Evolutionary conservation across 164 flowering plant genomes (phyloP).

Genomic region (Umbellularia californica): DNA sequence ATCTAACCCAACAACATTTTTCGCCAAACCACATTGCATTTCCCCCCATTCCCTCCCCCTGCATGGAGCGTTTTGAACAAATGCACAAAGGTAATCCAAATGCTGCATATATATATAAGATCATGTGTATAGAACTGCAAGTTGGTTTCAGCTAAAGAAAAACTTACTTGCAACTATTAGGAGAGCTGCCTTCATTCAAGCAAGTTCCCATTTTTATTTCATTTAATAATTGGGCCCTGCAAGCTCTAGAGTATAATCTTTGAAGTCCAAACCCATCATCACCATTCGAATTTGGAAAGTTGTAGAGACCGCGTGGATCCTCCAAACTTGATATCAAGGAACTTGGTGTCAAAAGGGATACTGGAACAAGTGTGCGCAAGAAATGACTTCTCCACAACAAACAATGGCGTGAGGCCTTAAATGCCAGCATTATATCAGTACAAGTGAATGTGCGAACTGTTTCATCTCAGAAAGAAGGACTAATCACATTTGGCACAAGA

Average conservation of each 20-base stretch:
- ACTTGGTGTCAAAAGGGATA: constrained; percentile 18
- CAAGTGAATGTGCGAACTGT: constrained; percentile 3
- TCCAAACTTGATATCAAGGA: constrained; percentile 86
- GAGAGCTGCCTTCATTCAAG: constrained; percentile 84
- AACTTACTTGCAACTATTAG: constrained; percentile 72
- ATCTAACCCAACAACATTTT: too few species aligned
- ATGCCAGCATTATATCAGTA: constrained; percentile 20
- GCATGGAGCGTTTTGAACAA: too few species aligned
- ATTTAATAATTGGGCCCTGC: constrained; percentile 49
- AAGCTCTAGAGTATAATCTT: constrained; percentile 63
- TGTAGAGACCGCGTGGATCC: constrained; percentile 76
- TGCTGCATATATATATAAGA: neutral
- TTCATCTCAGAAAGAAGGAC: constrained; percentile 4
- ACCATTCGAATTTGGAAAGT: constrained; percentile 59
- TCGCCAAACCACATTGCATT: too few species aligned
- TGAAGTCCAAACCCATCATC: constrained; percentile 54
- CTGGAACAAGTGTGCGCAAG: constrained; percentile 22
- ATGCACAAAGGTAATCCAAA: neutral
- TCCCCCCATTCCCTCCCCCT: too few species aligned
- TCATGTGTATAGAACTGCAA: neutral
- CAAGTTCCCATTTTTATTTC: constrained; percentile 64
- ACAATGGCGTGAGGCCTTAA: constrained; percentile 20
- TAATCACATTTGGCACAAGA: constrained; percentile 2
- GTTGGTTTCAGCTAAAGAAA: neutral
- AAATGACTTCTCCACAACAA: constrained; percentile 20